phyloP scores from a whole-genome alignment of 1,284 basidiomycete genomes.

The Polyporus tsugae region DNA sequence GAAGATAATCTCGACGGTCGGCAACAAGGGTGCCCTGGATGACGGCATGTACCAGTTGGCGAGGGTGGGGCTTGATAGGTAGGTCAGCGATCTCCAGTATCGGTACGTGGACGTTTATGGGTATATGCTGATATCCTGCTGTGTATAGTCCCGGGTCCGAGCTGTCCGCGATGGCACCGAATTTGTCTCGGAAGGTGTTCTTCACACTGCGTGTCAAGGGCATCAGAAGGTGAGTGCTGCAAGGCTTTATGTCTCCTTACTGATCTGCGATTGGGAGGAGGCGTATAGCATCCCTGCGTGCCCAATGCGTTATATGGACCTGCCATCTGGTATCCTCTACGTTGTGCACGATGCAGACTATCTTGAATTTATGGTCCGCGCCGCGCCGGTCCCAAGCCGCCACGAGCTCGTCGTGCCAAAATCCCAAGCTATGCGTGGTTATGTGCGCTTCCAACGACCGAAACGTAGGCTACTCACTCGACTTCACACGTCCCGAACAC shows the following conservation, averaged over 20 bases:
- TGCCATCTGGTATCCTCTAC: conserved; percentile 44
- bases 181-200: conserved; percentile 41
- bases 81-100: conserved; percentile 44
- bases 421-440: conserved; percentile 17
- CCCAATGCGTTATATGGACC: conserved; percentile 43
- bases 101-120: conserved; percentile 47
- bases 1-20: conserved; percentile 44
- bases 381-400: conserved; percentile 46
- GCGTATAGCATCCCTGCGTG: conserved; percentile 46
- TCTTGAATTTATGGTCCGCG: conserved; percentile 45
- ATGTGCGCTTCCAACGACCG: not conserved
- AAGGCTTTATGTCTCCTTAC: conserved; percentile 29
- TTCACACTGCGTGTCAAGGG: conserved; percentile 38
- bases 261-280: conserved; percentile 48
- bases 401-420: conserved; percentile 41
- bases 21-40: conserved; percentile 47
- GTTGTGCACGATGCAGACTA: conserved; percentile 50
- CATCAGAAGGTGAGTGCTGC: not conserved
- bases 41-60: conserved; percentile 44
- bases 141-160: conserved; percentile 38
- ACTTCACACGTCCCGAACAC: conserved; percentile 49
- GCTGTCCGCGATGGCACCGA: conserved; percentile 44
- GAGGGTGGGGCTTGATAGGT: conserved; percentile 32
- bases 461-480: conserved; percentile 36
- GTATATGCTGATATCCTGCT: conserved; percentile 46